Evolutionary conservation across 345 rosid genomes (phyloP).

Genomic region (Hibiscus trionum): DNA sequence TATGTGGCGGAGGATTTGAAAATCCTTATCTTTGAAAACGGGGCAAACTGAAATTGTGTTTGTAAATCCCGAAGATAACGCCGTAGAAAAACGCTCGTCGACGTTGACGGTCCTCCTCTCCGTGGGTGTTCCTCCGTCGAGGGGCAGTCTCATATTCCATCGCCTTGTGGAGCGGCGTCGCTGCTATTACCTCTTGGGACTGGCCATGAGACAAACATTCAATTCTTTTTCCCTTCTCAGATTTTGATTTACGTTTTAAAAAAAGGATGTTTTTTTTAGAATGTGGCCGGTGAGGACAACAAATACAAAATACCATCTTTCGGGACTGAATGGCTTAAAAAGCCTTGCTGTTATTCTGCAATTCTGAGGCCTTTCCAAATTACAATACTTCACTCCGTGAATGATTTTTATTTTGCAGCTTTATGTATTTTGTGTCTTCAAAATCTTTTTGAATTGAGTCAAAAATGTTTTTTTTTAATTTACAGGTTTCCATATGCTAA

Average conservation of each 20-base stretch:
- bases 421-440: no score
- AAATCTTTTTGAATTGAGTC: no score
- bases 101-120: constrained; percentile 1
- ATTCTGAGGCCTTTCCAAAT: constrained; percentile 1
- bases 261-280: no score
- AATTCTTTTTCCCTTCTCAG: no score
- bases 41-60: neutral
- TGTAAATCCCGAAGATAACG: constrained; percentile 13
- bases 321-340: constrained; percentile 5
- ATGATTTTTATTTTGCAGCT: no score
- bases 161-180: constrained; percentile 51
- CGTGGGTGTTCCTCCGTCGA: constrained; percentile 1
- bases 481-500: no score
- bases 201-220: constrained; percentile 30
- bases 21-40: neutral
- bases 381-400: neutral
- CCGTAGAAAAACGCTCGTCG: neutral
- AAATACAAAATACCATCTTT: neutral
- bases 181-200: constrained; percentile 40
- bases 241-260: no score
- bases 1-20: neutral
- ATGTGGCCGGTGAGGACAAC: neutral
- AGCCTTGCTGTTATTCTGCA: constrained; percentile 2
- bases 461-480: no score
- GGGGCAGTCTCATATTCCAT: constrained; percentile 49